phyloP scores from a whole-genome alignment of 2,329 filamentous ascomycete genomes.

The Cladosporium sp. region DNA sequence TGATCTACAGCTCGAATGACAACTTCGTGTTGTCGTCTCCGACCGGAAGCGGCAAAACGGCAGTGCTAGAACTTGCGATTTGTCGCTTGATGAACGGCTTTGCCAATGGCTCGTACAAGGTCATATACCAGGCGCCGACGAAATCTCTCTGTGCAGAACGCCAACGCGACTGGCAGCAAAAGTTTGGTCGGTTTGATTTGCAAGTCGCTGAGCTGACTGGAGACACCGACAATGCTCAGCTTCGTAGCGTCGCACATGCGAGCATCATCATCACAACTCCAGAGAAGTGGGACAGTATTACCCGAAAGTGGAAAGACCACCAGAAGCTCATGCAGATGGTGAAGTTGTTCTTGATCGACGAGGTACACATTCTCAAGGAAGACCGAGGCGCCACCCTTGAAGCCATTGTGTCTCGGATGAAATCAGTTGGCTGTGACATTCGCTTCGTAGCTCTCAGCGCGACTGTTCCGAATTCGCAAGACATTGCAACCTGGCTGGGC shows the following conservation, averaged over 20 bases:
- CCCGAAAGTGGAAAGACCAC: conserved; percentile 81
- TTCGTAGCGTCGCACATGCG: conserved; percentile 66
- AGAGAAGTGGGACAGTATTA: conserved; percentile 90
- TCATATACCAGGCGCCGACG: conserved; percentile 80
- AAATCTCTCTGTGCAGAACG: conserved; percentile 78
- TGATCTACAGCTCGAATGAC: conserved; percentile 62
- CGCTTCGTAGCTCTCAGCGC: conserved; percentile 79
- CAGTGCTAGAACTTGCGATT: conserved; percentile 74
- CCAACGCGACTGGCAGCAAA: conserved; percentile 70
- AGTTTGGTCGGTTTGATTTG: conserved; percentile 65
- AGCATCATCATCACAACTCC: conserved; percentile 83
- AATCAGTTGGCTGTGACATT: conserved; percentile 68
- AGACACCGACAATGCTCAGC: conserved; percentile 66
- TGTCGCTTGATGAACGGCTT: conserved; percentile 62
- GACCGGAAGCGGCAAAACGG: conserved; percentile 83
- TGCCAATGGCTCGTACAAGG: conserved; percentile 63
- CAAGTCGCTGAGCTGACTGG: conserved; percentile 75
- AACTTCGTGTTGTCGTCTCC: conserved; percentile 79
- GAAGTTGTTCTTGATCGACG: conserved; percentile 78
- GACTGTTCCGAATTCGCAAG: conserved; percentile 76
- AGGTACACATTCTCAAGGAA: conserved; percentile 83
- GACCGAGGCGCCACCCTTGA: conserved; percentile 74
- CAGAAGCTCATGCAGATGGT: conserved; percentile 68
- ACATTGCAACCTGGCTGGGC: conserved; percentile 77
- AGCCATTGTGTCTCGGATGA: conserved; percentile 83